Percentiles rank a stretch among this genome's conserved stretches.
Evolutionary conservation across 1,139 yeast species (phyloP).

Genomic region (Hemisphaericaspora xylofermentans): DNA sequence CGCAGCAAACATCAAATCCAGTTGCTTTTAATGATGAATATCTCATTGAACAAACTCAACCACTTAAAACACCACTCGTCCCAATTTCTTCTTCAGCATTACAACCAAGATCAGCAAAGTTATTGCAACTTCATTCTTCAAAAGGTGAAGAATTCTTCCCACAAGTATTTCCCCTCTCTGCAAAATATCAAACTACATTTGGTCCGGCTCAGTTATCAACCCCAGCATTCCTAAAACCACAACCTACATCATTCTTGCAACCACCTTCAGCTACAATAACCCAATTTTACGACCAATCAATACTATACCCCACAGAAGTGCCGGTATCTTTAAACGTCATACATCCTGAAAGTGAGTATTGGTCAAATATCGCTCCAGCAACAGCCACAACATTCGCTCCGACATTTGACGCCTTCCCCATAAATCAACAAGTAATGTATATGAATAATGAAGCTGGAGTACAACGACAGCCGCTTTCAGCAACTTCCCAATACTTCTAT

Average conservation of each 20-base stretch:
- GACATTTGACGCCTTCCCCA: constrained; percentile 9
- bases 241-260: constrained; percentile 7
- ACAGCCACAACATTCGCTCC: constrained; percentile 8
- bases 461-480: constrained; percentile 2
- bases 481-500: neutral
- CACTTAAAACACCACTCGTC: constrained; percentile 28
- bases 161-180: constrained; percentile 17
- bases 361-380: constrained; percentile 17
- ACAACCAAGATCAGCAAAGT: constrained; percentile 19
- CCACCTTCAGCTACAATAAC: constrained; percentile 13
- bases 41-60: constrained; percentile 49
- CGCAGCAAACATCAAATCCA: constrained; percentile 21
- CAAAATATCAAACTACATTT: constrained; percentile 18
- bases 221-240: constrained; percentile 13
- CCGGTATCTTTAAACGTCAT: constrained; percentile 12
- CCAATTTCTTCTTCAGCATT: constrained; percentile 16
- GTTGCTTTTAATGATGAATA: constrained; percentile 43
- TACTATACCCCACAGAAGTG: constrained; percentile 13
- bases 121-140: constrained; percentile 13
- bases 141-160: constrained; percentile 23
- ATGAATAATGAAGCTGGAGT: constrained; percentile 3
- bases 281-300: constrained; percentile 12
- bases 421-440: constrained; percentile 8
- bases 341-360: constrained; percentile 22
- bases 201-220: constrained; percentile 14